Evolutionary conservation across 176 grass and related monocot genomes (phyloP).

Genomic region (Musa acuminata): DNA sequence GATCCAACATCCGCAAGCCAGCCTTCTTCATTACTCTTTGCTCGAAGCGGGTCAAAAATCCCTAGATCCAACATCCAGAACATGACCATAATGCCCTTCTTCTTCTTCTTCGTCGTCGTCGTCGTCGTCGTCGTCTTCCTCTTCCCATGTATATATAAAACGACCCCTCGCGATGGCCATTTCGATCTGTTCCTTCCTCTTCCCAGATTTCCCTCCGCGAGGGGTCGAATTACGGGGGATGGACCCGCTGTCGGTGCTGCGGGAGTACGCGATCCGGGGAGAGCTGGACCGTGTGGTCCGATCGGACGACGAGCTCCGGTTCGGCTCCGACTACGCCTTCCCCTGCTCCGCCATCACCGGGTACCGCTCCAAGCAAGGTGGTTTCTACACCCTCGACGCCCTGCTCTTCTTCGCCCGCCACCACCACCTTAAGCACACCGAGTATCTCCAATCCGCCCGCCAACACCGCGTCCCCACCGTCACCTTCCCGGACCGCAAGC

Average conservation of each 20-base stretch:
- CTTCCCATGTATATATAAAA: too few species aligned
- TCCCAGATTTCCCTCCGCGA: neutral
- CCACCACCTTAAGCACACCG: slow-evolving; percentile 79
- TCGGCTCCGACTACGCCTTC: slow-evolving; percentile 77
- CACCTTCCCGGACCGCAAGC: slow-evolving; percentile 73
- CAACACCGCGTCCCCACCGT: slow-evolving; percentile 65
- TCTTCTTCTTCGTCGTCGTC: too few species aligned
- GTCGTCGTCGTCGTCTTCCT: too few species aligned
- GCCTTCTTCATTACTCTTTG: too few species aligned
- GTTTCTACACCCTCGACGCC: slow-evolving; percentile 63
- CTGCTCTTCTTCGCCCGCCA: slow-evolving; percentile 85
- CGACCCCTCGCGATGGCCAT: too few species aligned
- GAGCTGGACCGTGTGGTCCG: slow-evolving; percentile 62
- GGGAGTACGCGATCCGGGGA: slow-evolving; percentile 65
- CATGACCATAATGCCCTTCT: too few species aligned
- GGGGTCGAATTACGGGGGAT: slow-evolving; percentile 23
- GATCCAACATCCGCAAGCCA: too few species aligned
- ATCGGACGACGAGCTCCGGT: slow-evolving; percentile 58
- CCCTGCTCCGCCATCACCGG: slow-evolving; percentile 46
- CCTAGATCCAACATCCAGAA: too few species aligned
- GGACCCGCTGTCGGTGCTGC: slow-evolving; percentile 81
- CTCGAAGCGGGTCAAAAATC: too few species aligned
- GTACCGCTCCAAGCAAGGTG: slow-evolving; percentile 71
- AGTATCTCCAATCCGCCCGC: slow-evolving; percentile 77
- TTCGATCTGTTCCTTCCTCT: neutral